Percentiles rank a stretch among this genome's conserved stretches.
Conservation (phyloP, 805 yeast species). For the Wickerhamiella azyma region DNA sequence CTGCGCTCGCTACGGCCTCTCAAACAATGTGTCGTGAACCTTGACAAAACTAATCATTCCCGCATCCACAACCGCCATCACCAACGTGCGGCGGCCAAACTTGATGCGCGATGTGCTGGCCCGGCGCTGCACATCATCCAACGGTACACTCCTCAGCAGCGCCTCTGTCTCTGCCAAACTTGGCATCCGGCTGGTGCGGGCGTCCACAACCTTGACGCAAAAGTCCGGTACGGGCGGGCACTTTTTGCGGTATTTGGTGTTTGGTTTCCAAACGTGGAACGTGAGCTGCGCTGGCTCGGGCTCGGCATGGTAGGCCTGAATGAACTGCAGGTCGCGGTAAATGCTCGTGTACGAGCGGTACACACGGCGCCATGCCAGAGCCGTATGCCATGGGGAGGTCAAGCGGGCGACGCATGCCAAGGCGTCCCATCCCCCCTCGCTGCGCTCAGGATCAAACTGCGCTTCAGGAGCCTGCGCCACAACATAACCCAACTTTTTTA, state of each 20-base stretch:
- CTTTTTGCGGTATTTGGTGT: slow-evolving; percentile 50
- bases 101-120: slow-evolving; percentile 33
- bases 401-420: background rate
- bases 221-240: slow-evolving; percentile 60
- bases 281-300: slow-evolving; percentile 25
- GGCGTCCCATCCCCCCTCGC: too few relatives aligned
- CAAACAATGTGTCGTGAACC: slow-evolving; percentile 20
- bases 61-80: slow-evolving; percentile 60
- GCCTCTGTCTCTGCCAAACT: slow-evolving; percentile 23
- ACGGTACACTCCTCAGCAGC: slow-evolving; percentile 21
- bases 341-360: slow-evolving; percentile 13
- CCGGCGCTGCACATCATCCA: slow-evolving; percentile 14
- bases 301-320: background rate
- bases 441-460: background rate
- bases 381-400: slow-evolving; percentile 1
- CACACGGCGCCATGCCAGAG: slow-evolving; percentile 16
- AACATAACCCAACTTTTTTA: slow-evolving; percentile 68
- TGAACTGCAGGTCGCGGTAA: slow-evolving; percentile 13
- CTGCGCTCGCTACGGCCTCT: background rate
- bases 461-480: slow-evolving; percentile 26
- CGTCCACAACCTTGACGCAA: slow-evolving; percentile 47
- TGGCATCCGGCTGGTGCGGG: slow-evolving; percentile 25
- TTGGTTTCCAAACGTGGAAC: slow-evolving; percentile 77
- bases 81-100: slow-evolving; percentile 38
- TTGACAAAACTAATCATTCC: slow-evolving; percentile 57